Conservation (phyloP, 73 alveolate species). For the Uronychia setigera region DNA sequence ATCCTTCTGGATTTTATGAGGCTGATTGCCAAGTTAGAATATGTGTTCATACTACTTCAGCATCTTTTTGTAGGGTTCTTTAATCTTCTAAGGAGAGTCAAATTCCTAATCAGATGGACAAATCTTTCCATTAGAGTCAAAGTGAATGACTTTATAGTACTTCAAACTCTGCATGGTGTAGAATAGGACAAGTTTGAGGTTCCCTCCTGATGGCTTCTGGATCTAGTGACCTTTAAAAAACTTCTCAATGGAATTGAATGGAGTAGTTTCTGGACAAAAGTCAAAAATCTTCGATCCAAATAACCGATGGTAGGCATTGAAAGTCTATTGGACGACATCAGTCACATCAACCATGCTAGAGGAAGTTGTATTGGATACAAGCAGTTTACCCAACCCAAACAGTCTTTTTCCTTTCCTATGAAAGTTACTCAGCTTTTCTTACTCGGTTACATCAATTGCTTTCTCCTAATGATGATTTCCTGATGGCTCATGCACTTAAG, state of each 20-base stretch:
- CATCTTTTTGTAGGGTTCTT: conserved; percentile 13
- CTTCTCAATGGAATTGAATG: background rate
- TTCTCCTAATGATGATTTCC: background rate
- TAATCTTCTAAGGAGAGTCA: no score
- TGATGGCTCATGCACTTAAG: background rate
- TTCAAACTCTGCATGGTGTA: conserved; percentile 2
- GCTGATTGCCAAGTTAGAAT: conserved; percentile 21
- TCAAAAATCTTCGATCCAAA: conserved; percentile 51
- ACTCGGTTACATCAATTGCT: background rate
- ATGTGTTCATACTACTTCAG: conserved; percentile 36
- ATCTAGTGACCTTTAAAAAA: background rate
- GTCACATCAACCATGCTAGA: conserved; percentile 36
- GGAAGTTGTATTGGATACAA: background rate
- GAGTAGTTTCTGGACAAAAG: conserved; percentile 28
- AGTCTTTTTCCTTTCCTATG: background rate
- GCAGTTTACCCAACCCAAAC: background rate
- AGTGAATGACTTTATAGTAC: background rate
- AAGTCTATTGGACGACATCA: conserved; percentile 27
- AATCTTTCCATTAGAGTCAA: background rate
- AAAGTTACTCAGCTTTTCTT: background rate
- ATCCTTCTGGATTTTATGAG: conserved; percentile 27
- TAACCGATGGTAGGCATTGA: conserved; percentile 51
- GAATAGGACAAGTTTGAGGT: conserved; percentile 18
- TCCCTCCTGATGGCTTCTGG: conserved; percentile 9
- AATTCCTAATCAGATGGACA: background rate